Base-by-base conservation (phyloP, 2,329 filamentous ascomycete genomes). In the Phoma sp. region DNA sequence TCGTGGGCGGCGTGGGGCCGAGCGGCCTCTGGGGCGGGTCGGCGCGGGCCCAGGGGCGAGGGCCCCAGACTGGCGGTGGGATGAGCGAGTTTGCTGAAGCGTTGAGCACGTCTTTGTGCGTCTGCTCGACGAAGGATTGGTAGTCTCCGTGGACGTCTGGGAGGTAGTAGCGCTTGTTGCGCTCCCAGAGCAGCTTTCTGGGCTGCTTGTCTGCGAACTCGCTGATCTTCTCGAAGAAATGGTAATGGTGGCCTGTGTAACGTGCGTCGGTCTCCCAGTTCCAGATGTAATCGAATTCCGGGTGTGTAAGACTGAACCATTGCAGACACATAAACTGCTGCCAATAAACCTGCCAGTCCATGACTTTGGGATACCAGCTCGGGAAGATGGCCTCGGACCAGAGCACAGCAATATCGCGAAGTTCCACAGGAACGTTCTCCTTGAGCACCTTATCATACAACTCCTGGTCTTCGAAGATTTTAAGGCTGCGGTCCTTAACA, bases 191-290 rank as follows among this genome's bases (percentile, higher is more conserved):
- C 33, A 84, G 79, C 64, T 84, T 85, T 35, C 83, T 77, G 0
- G 84, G 83, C 64, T 84, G 79, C 35, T 78, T 74, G 51, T 79
- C 78, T 10, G 80, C 80, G 58, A 84, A 85, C 1, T 80, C 74
- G 22, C 77, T 75, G 7, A 91, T 74, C 57, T 86, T 86, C 62
- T 88, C 83, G 38, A 91, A 83, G 60, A 93, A 84, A 64, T 93
- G 88, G 73, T 93, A 93, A 75, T 92, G 87, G 59, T 95, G 89
- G 7, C 90, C 90, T 0, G 87, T 91, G 67, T 89, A 89, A 42
- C 91, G 83, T 29, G 88, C 86, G 68, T 95, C 90, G 76, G 91
- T 89, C 70, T 95, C 91, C 90, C 89, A 93, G 71, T 93, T 93
- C 89, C 90, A 80, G 62, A 91, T 82, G 65, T 84, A 91, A 62